A percentile compares a stretch with the other conserved stretches of the same genome.
Conservation (phyloP, 2,329 filamentous ascomycete genomes). For the Fusarium heterosporum region DNA sequence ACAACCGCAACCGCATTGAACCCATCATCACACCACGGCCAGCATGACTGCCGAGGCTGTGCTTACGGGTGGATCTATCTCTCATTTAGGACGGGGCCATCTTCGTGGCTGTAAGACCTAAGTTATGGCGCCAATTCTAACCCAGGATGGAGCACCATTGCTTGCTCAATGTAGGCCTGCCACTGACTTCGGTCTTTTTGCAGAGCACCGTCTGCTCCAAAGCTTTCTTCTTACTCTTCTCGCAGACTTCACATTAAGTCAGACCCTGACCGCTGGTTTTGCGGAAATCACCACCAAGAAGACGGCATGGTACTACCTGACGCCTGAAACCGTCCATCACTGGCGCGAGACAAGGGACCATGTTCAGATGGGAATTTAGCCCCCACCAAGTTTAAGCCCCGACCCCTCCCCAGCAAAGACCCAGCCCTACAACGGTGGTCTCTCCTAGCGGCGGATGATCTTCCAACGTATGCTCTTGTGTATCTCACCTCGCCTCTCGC, state of each 20-base stretch:
- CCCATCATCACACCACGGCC: not conserved
- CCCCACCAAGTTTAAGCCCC: constrained; percentile 41
- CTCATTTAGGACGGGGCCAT: constrained; percentile 3
- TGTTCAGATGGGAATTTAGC: constrained; percentile 14
- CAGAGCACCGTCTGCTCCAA: not conserved
- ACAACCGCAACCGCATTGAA: constrained; percentile 16
- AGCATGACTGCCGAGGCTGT: constrained; percentile 9
- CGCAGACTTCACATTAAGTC: not conserved
- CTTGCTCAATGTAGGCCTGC: not conserved
- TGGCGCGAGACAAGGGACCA: constrained; percentile 14
- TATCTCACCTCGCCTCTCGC: constrained; percentile 10
- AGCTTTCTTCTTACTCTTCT: too few relatives aligned
- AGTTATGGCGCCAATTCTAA: constrained; percentile 17
- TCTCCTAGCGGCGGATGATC: constrained; percentile 7
- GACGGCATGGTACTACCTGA: not conserved
- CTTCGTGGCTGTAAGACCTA: constrained; percentile 6
- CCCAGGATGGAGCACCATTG: constrained; percentile 16
- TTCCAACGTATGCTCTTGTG: constrained; percentile 6
- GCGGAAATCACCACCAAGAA: not conserved
- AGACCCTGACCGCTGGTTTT: constrained; percentile 19
- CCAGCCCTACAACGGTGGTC: constrained; percentile 44
- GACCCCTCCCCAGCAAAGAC: constrained; percentile 13
- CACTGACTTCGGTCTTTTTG: not conserved
- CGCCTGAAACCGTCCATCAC: not conserved
- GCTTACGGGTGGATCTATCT: not conserved